Conservation (phyloP, 2,329 filamentous ascomycete species). For the Hymenoscyphus salicellus region DNA sequence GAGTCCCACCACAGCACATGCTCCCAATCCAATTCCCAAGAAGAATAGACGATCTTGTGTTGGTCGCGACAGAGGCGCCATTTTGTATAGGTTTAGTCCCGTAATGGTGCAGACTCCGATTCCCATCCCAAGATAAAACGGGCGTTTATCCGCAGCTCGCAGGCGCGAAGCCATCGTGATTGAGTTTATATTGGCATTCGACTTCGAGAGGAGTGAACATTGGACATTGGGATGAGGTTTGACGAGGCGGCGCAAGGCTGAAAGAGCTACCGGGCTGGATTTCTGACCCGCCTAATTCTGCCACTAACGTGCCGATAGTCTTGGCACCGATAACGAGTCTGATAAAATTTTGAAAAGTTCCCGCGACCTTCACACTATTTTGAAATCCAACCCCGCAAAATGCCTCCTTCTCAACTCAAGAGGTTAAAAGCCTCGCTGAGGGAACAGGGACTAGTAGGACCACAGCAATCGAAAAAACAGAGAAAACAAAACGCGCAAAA, state of each 20-base stretch:
- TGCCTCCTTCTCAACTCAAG: conserved; percentile 96
- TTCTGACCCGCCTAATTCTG: conserved; percentile 18
- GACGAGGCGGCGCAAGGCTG: conserved; percentile 4
- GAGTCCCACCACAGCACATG: conserved; percentile 55
- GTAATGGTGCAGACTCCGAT: neutral
- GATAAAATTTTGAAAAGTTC: conserved; percentile 21
- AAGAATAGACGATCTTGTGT: conserved; percentile 30
- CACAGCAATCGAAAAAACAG: conserved; percentile 93
- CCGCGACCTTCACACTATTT: neutral
- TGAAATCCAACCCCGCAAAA: conserved; percentile 41
- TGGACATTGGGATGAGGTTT: neutral
- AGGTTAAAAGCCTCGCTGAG: conserved; percentile 86
- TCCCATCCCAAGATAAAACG: neutral
- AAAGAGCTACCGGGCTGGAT: neutral
- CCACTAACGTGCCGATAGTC: conserved; percentile 6
- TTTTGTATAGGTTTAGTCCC: conserved; percentile 16
- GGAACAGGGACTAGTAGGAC: conserved; percentile 85
- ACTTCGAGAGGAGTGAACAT: neutral
- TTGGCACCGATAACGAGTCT: conserved; percentile 4
- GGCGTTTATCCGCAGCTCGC: neutral
- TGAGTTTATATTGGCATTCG: neutral
- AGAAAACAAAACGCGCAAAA: conserved; percentile 71
- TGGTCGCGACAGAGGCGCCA: conserved; percentile 33
- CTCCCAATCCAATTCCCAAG: conserved; percentile 45
- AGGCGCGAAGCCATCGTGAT: conserved; percentile 2